Evolutionary conservation across 805 yeast genomes (phyloP).

Genomic region (Kuraishia piskuri): DNA sequence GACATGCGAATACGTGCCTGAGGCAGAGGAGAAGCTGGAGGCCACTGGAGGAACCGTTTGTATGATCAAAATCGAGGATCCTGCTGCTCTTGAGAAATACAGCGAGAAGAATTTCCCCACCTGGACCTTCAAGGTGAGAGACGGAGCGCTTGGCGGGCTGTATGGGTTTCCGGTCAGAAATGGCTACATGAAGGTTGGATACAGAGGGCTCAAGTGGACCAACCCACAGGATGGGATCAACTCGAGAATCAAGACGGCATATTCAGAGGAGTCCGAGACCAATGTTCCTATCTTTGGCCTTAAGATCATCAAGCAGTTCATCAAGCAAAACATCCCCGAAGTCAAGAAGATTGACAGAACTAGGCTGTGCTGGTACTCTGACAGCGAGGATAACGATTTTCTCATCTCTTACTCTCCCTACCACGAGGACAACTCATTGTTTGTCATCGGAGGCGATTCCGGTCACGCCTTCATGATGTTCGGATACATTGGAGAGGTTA

Average conservation of each 20-base stretch:
- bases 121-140: conserved; percentile 21
- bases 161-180: conserved; percentile 21
- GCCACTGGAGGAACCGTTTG: conserved; percentile 24
- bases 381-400: conserved; percentile 25
- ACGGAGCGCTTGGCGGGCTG: conserved; percentile 21
- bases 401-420: conserved; percentile 25
- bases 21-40: conserved; percentile 16
- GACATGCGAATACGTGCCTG: conserved; percentile 21
- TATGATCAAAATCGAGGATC: conserved; percentile 14
- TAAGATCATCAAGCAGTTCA: conserved; percentile 15
- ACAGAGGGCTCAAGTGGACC: conserved; percentile 22
- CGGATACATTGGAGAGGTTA: conserved; percentile 23
- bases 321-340: conserved; percentile 18
- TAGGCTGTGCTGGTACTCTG: conserved; percentile 27
- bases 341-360: conserved; percentile 14
- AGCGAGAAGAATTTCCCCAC: conserved; percentile 15
- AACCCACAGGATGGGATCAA: conserved; percentile 14
- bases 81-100: conserved; percentile 12
- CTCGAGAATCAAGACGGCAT: conserved; percentile 19
- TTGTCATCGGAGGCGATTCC: conserved; percentile 29
- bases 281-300: conserved; percentile 21
- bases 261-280: conserved; percentile 14
- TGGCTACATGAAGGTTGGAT: conserved; percentile 22
- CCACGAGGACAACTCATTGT: conserved; percentile 17
- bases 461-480: conserved; percentile 30